These are phyloP conservation scores for Bolboschoenus planiculmis DNA, from an alignment of 176 grass and related monocot species.

Conservation along the genomic window DNA sequence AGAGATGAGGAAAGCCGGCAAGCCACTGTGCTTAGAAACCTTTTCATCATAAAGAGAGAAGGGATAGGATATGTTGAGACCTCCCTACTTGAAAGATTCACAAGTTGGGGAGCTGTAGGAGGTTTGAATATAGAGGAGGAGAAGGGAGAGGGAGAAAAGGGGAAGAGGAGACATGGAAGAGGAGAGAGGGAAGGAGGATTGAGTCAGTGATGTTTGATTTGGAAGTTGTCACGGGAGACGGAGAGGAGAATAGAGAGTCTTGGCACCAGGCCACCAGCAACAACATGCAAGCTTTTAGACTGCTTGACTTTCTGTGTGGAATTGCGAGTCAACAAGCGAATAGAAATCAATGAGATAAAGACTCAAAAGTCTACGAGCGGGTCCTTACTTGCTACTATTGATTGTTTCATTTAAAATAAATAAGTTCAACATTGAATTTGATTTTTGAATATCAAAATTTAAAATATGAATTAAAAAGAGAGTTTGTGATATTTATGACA, in stretches of 20 bases:
- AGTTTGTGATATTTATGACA: too few species aligned
- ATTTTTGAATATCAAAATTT: too few species aligned
- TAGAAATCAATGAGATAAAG: too few species aligned
- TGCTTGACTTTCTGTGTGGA: too few species aligned
- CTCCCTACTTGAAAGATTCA: not conserved
- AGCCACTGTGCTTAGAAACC: constrained; percentile 22
- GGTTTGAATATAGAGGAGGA: not conserved
- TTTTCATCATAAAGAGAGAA: not conserved
- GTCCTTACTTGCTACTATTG: too few species aligned
- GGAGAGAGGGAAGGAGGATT: not conserved
- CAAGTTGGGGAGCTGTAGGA: not conserved
- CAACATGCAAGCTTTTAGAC: not conserved
- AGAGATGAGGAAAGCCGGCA: constrained; percentile 30
- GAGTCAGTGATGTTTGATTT: not conserved
- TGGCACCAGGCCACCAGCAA: not conserved
- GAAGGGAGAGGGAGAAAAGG: not conserved
- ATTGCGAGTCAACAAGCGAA: too few species aligned
- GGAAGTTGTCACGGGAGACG: not conserved
- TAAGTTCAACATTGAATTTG: too few species aligned
- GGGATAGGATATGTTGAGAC: not conserved
- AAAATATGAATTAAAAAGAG: too few species aligned
- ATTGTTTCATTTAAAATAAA: too few species aligned
- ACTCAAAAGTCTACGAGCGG: too few species aligned
- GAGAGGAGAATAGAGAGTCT: not conserved
- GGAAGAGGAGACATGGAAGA: not conserved